Conservation (phyloP, 2,329 filamentous ascomycete species). For the Calonectria henricotiae region DNA sequence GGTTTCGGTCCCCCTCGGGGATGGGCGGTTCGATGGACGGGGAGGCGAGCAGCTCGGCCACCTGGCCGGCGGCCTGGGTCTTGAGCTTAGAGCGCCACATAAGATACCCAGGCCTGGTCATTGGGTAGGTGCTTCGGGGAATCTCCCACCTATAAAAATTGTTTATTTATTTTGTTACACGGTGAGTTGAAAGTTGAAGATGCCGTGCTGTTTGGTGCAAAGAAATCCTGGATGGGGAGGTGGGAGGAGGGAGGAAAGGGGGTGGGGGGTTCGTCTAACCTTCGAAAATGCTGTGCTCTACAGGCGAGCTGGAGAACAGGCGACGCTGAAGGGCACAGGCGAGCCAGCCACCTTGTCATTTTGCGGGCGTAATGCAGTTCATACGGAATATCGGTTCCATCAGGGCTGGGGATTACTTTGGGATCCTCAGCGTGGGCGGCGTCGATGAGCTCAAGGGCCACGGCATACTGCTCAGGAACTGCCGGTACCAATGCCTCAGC, state of each 20-base stretch:
- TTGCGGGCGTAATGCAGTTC: constrained; percentile 87
- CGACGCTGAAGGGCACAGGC: constrained; percentile 74
- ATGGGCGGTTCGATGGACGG: constrained; percentile 59
- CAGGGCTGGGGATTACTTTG: constrained; percentile 60
- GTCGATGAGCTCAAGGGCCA: constrained; percentile 80
- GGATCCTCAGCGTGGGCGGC: constrained; percentile 67
- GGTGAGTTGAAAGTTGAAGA: not conserved
- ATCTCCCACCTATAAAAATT: constrained; percentile 78
- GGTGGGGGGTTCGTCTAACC: constrained; percentile 58
- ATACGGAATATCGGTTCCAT: constrained; percentile 73
- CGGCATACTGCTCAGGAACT: constrained; percentile 62
- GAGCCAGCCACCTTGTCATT: constrained; percentile 82
- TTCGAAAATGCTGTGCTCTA: constrained; percentile 87
- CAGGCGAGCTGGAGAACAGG: constrained; percentile 82
- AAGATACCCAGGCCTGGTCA: constrained; percentile 83
- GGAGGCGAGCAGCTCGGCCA: constrained; percentile 70
- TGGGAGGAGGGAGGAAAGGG: no score
- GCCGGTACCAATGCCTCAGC: constrained; percentile 47
- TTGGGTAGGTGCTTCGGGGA: constrained; percentile 80
- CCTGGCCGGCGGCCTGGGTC: constrained; percentile 71
- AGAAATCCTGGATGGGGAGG: no score
- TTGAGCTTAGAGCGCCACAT: constrained; percentile 85
- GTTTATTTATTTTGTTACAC: constrained; percentile 21
- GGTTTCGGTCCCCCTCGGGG: constrained; percentile 68
- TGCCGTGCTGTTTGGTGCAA: no score